Conservation (phyloP, 2,329 filamentous ascomycete species). For the Scedosporium aurantiacum region DNA sequence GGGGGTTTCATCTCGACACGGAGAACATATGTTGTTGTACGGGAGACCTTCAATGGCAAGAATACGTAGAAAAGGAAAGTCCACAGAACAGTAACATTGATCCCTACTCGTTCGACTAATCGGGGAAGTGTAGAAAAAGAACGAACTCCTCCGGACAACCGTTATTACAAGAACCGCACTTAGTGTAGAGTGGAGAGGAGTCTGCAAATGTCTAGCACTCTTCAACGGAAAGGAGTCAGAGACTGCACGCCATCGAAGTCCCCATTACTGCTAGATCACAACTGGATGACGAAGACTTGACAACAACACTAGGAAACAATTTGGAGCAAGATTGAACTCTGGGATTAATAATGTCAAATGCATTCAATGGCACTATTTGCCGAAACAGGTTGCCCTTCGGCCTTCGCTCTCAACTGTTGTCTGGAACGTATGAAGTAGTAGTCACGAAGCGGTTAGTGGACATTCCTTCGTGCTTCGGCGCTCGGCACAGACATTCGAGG, state of each 20-base stretch:
- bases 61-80: no score
- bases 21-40: background rate
- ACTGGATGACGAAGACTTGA: background rate
- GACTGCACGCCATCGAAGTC: background rate
- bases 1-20: background rate
- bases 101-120: no score
- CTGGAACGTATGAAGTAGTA: no score
- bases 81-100: no score
- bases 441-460: background rate
- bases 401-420: background rate
- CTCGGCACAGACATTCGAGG: background rate
- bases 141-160: no score
- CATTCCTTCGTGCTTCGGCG: no score
- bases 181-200: no score
- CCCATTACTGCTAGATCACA: background rate
- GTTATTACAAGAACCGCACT: no score
- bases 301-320: background rate
- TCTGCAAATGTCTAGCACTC: no score
- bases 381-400: background rate
- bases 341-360: background rate
- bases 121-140: no score
- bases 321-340: background rate
- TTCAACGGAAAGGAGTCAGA: background rate
- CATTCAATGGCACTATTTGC: background rate
- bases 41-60: no score